Evolutionary conservation across 2,329 filamentous ascomycete species (phyloP).

Genomic region (Cadophora sp.): DNA sequence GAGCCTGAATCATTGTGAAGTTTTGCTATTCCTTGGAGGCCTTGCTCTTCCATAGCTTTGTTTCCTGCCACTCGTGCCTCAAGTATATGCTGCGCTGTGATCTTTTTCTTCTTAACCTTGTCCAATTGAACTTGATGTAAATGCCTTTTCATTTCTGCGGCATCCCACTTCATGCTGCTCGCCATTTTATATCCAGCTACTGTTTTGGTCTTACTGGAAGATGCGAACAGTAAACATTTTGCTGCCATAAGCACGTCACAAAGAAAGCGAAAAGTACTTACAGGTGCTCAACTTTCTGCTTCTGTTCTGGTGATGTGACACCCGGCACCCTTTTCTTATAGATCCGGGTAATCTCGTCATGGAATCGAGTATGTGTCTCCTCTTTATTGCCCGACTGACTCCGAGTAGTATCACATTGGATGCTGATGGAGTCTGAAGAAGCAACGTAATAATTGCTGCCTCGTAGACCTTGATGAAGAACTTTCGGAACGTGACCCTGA

Average conservation of each 20-base stretch:
- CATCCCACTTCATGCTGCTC: neutral
- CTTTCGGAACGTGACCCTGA: slow-evolving; percentile 37
- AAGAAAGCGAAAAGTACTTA: slow-evolving; percentile 33
- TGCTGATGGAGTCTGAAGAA: slow-evolving; percentile 41
- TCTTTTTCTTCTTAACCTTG: neutral
- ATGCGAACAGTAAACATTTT: neutral
- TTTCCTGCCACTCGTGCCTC: neutral
- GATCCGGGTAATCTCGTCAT: slow-evolving; percentile 40
- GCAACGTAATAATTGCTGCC: slow-evolving; percentile 41
- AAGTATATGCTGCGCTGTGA: neutral
- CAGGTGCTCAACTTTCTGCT: slow-evolving; percentile 56
- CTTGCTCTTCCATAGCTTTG: neutral
- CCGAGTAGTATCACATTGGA: slow-evolving; percentile 42
- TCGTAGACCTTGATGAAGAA: slow-evolving; percentile 38
- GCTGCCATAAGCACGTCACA: neutral
- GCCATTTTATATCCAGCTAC: neutral
- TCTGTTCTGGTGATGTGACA: slow-evolving; percentile 55
- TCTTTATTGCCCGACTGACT: slow-evolving; percentile 40
- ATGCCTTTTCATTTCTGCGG: neutral
- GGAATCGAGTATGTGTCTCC: slow-evolving; percentile 39
- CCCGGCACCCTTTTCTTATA: slow-evolving; percentile 43
- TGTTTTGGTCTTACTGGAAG: neutral
- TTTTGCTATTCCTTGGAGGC: neutral
- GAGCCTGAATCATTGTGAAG: neutral
- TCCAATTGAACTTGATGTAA: neutral